These are phyloP conservation scores for Syncephalastrum monosporum DNA, from an alignment of 371 early-diverging fungal genomes.

Conservation along the genomic window DNA sequence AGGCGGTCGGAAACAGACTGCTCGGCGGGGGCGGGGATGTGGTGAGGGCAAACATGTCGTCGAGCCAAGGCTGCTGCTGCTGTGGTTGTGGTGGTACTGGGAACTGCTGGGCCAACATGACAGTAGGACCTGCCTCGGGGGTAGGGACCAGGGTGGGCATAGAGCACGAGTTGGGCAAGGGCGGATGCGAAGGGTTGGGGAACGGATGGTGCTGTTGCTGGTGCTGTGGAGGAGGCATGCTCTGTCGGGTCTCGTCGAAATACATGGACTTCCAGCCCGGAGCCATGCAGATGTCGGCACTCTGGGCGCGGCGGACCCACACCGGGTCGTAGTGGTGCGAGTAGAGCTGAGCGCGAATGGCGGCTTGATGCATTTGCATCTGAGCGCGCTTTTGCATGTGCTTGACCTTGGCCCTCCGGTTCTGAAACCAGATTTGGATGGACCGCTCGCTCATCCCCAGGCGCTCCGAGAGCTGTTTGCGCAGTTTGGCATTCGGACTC, in stretches of 20 bases:
- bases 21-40: conserved; percentile 3
- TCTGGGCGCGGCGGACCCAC: conserved; percentile 8
- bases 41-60: no score
- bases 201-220: not conserved
- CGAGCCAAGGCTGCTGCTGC: no score
- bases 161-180: conserved; percentile 1
- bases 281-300: conserved; percentile 8
- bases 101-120: conserved; percentile 22
- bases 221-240: not conserved
- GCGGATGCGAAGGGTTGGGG: not conserved
- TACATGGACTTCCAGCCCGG: conserved; percentile 9
- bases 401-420: conserved; percentile 90
- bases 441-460: conserved; percentile 84
- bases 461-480: conserved; percentile 78
- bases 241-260: conserved; percentile 9
- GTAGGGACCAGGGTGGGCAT: conserved; percentile 31
- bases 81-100: no score
- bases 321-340: conserved; percentile 1
- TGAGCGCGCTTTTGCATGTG: conserved; percentile 50
- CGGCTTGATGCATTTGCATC: conserved; percentile 23
- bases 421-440: conserved; percentile 99
- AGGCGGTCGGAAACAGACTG: conserved; percentile 1
- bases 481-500: conserved; percentile 69
- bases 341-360: conserved; percentile 10
- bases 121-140: conserved; percentile 49